Percentiles rank a stretch among this genome's conserved stretches.
Evolutionary conservation across 2,329 filamentous ascomycete species (phyloP).

Genomic region (Endocalyx cinctus): DNA sequence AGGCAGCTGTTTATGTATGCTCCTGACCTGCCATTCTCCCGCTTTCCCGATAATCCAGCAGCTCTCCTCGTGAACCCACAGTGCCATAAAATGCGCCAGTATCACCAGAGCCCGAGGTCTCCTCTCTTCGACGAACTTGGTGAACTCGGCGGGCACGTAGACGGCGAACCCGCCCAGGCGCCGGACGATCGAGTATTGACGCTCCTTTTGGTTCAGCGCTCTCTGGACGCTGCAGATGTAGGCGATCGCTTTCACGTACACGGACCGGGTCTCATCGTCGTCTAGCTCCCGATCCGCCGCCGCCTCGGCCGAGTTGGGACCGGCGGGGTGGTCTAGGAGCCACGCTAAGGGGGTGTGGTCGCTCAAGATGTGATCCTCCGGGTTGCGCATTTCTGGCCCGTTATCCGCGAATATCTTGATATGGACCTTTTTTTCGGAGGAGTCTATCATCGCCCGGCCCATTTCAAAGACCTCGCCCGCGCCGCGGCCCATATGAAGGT

Average conservation of each 20-base stretch:
- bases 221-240: conserved; percentile 30
- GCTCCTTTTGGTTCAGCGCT: conserved; percentile 24
- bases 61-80: conserved; percentile 30
- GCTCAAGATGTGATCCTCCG: conserved; percentile 24
- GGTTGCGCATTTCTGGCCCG: conserved; percentile 24
- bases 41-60: conserved; percentile 32
- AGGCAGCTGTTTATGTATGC: conserved; percentile 30
- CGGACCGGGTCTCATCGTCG: conserved; percentile 19
- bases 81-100: conserved; percentile 34
- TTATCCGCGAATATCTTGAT: conserved; percentile 24
- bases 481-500: conserved; percentile 31
- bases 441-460: conserved; percentile 16
- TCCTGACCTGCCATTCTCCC: conserved; percentile 31
- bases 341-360: conserved; percentile 27
- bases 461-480: conserved; percentile 28
- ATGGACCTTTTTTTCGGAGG: conserved; percentile 12
- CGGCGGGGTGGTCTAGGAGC: conserved; percentile 29
- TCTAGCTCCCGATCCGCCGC: conserved; percentile 26
- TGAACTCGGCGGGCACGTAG: conserved; percentile 29
- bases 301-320: conserved; percentile 15
- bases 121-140: conserved; percentile 28
- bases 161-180: conserved; percentile 33
- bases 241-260: conserved; percentile 29
- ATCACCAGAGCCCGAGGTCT: conserved; percentile 32
- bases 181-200: conserved; percentile 25